A percentile compares a stretch with the other conserved stretches of the same genome.
These are phyloP conservation scores for Pascua sp. DNA, from an alignment of 1,284 basidiomycete genomes.

Conservation along the genomic window DNA sequence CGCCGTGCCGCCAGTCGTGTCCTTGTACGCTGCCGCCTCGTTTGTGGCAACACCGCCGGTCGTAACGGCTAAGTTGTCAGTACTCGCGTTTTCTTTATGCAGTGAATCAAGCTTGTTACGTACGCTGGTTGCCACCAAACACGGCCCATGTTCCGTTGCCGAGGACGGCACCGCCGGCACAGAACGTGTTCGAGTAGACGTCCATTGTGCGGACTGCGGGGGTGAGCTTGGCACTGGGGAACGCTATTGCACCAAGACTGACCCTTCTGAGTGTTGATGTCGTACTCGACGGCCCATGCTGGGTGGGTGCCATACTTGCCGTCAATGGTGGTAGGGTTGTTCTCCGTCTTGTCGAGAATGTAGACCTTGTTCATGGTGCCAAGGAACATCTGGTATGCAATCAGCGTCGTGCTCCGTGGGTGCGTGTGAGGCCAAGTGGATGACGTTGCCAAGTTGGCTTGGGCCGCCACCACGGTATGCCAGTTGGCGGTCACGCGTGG, in stretches of 20 bases:
- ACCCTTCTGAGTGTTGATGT: slow-evolving; percentile 50
- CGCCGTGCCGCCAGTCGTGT: slow-evolving; percentile 64
- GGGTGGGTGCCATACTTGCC: slow-evolving; percentile 43
- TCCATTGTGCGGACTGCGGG: slow-evolving; percentile 57
- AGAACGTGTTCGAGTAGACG: slow-evolving; percentile 77
- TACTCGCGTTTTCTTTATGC: not conserved
- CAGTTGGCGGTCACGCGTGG: not conserved
- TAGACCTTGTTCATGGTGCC: slow-evolving; percentile 53
- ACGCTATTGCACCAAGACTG: slow-evolving; percentile 9
- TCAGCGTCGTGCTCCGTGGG: slow-evolving; percentile 3
- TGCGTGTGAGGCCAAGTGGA: not conserved
- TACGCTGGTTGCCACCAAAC: slow-evolving; percentile 64
- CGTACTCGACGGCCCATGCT: slow-evolving; percentile 53
- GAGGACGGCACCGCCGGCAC: slow-evolving; percentile 52
- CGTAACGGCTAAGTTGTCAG: slow-evolving; percentile 32
- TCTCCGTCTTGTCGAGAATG: slow-evolving; percentile 53
- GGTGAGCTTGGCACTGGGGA: not conserved
- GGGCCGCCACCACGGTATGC: not conserved
- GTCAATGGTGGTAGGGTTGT: slow-evolving; percentile 59
- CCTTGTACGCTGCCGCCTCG: slow-evolving; percentile 46
- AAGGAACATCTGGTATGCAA: slow-evolving; percentile 48
- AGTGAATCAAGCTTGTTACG: slow-evolving; percentile 44
- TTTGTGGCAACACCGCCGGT: slow-evolving; percentile 42
- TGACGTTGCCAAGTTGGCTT: too few relatives aligned
- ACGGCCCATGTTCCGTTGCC: slow-evolving; percentile 56